Evolutionary conservation across 345 rosid genomes (phyloP), one percentile per base, ranked within the genome.

Genomic region (Gynandropsis gynandra): DNA sequence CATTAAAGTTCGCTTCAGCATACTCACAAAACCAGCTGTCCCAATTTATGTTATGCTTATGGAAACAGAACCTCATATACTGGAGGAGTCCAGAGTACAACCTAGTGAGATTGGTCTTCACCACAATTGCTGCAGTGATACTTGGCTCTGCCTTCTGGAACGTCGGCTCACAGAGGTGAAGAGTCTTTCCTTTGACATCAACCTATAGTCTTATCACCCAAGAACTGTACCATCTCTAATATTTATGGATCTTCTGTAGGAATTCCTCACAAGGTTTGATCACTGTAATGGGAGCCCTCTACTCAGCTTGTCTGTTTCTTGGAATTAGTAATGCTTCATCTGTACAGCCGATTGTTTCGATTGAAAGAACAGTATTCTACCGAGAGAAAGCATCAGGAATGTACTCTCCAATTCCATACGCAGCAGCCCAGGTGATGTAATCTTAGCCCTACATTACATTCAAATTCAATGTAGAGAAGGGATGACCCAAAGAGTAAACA

Each of bases 1-100:
- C 89, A 13, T 54, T 86, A 53, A 71, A 60, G 32, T 90, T 90
- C 59, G 32, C 61, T 16, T 66, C 96, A 31, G 63, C 62, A 33
- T 83, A 66, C 61, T 69, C 96, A 16, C 84, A 74, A 72, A 64
- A 64, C 59, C 50, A 56, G 13, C 9, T 47, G 21, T 60, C 85
- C 51, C 96, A 83, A 45, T 84, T 90, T 66, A 12, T 13, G 31
- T 74, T 74, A 57, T 81, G 92, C 63, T 64, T 83, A 48, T 72
- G 85, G 85, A 90, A 90, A 74, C 87, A 83, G 75, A 78, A 78
- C 68, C 87, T 86, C 65, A 87, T 86, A 19, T 90, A 87, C 37
- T 90, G 98, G 95, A 90, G 96, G 75, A 83, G 95, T 62, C 96
- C 96, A 37, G 80, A 63, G 35, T 90, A 90, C 67, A 90, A 83